Conservation (phyloP, 176 grass and related monocot species). For the sorghum (Sorghum bicolor) region DNA sequence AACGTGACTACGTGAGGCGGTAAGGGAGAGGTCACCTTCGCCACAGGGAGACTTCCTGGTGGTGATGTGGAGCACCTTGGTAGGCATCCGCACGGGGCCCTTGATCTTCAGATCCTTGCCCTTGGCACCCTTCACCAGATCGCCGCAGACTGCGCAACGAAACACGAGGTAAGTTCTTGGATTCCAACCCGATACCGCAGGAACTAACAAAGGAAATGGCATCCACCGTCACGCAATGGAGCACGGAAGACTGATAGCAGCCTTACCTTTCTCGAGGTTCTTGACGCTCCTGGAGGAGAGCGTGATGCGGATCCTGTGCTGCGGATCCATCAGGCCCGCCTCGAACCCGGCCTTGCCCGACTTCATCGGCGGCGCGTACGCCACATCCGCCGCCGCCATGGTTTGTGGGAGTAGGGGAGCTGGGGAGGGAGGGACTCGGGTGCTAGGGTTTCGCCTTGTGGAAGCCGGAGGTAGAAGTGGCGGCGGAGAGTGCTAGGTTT, state of each 20-base stretch:
- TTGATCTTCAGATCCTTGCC: slow-evolving; percentile 41
- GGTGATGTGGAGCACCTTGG: slow-evolving; percentile 68
- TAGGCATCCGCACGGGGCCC: slow-evolving; percentile 54
- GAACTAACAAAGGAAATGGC: not conserved
- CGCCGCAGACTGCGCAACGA: slow-evolving; percentile 26
- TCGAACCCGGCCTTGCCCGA: slow-evolving; percentile 37
- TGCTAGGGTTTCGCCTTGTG: slow-evolving; percentile 23
- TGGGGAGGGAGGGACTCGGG: not conserved
- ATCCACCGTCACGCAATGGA: not conserved
- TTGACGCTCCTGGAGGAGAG: slow-evolving; percentile 58
- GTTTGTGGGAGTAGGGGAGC: not conserved
- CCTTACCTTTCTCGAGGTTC: slow-evolving; percentile 51
- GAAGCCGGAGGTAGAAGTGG: slow-evolving; percentile 3
- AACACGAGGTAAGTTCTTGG: not conserved
- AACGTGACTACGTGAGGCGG: too few relatives aligned
- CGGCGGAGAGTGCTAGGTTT: slow-evolving; percentile 38
- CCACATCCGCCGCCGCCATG: slow-evolving; percentile 41
- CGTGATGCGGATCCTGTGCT: slow-evolving; percentile 59
- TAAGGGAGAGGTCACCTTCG: slow-evolving; percentile 33
- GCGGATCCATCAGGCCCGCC: slow-evolving; percentile 17
- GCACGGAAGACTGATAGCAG: too few relatives aligned
- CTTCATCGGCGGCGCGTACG: slow-evolving; percentile 54
- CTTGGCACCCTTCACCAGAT: slow-evolving; percentile 55
- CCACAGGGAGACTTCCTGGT: slow-evolving; percentile 64
- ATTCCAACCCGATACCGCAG: not conserved